phyloP scores from a whole-genome alignment of 306 rosid species.

The Gastrolobium villosum region DNA sequence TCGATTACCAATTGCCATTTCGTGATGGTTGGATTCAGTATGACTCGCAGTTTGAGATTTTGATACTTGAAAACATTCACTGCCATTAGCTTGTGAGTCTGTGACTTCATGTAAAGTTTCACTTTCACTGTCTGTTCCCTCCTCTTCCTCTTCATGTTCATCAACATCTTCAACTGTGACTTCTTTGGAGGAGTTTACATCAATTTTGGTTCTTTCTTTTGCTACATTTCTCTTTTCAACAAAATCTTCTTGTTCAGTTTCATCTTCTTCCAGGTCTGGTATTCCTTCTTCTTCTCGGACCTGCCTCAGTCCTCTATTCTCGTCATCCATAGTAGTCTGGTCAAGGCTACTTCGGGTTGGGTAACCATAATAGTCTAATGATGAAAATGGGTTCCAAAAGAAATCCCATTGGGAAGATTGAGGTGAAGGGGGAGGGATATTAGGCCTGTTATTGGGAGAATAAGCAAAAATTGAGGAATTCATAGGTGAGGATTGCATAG shows the following conservation, averaged over 20 bases:
- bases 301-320: slow-evolving; percentile 72
- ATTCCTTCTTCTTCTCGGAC: slow-evolving; percentile 91
- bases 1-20: slow-evolving; percentile 53
- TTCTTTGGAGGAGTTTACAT: slow-evolving; percentile 58
- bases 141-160: slow-evolving; percentile 56
- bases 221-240: slow-evolving; percentile 50
- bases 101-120: slow-evolving; percentile 50
- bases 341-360: slow-evolving; percentile 65
- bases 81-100: slow-evolving; percentile 47
- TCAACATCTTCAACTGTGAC: slow-evolving; percentile 73
- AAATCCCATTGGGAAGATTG: slow-evolving; percentile 89
- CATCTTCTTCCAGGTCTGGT: slow-evolving; percentile 88
- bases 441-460: slow-evolving; percentile 70
- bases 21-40: slow-evolving; percentile 59
- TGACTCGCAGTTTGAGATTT: slow-evolving; percentile 67
- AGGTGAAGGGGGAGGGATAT: slow-evolving; percentile 81
- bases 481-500: slow-evolving; percentile 73
- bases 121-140: slow-evolving; percentile 49
- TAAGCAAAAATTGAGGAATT: slow-evolving; percentile 67
- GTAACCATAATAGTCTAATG: slow-evolving; percentile 82
- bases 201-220: slow-evolving; percentile 59
- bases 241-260: slow-evolving; percentile 65
- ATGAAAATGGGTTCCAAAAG: slow-evolving; percentile 93
- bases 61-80: slow-evolving; percentile 56
- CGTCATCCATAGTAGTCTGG: slow-evolving; percentile 66